Percentiles rank a stretch among this genome's conserved stretches.
Conservation (phyloP, 2,329 filamentous ascomycete genomes). For the Paramyrothecium sp. region DNA sequence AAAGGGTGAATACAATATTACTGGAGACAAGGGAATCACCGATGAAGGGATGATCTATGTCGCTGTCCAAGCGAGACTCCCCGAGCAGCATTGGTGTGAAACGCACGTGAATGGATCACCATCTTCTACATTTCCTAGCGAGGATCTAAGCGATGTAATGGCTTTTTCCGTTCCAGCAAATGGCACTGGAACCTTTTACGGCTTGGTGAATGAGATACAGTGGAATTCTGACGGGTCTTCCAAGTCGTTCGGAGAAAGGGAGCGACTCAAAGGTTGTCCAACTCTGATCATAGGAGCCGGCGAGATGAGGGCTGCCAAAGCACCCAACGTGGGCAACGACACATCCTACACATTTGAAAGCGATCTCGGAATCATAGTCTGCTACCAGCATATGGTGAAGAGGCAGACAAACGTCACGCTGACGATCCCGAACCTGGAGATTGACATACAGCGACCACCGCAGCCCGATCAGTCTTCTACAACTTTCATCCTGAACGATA, state of each 20-base stretch:
- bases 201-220: not conserved
- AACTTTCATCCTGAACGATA: slow-evolving; percentile 2
- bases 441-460: slow-evolving; percentile 8
- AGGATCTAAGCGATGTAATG: slow-evolving; percentile 11
- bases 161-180: slow-evolving; percentile 10
- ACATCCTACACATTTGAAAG: slow-evolving; percentile 13
- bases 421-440: slow-evolving; percentile 12
- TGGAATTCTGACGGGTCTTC: slow-evolving; percentile 8
- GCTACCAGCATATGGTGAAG: slow-evolving; percentile 20
- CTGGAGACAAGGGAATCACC: slow-evolving; percentile 4
- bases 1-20: slow-evolving; percentile 5
- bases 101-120: slow-evolving; percentile 12
- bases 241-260: too few relatives aligned
- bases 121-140: slow-evolving; percentile 11
- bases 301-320: slow-evolving; percentile 3
- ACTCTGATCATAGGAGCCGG: slow-evolving; percentile 14
- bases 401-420: slow-evolving; percentile 16
- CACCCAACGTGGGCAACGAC: not conserved
- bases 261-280: slow-evolving; percentile 7
- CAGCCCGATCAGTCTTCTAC: slow-evolving; percentile 11
- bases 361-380: slow-evolving; percentile 18
- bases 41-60: slow-evolving; percentile 5
- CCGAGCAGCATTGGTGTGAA: slow-evolving; percentile 14
- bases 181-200: too few relatives aligned
- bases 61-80: slow-evolving; percentile 16